Evolutionary conservation across 129 eudicot genomes (phyloP).

Genomic region (Smallanthus sonchifolius): DNA sequence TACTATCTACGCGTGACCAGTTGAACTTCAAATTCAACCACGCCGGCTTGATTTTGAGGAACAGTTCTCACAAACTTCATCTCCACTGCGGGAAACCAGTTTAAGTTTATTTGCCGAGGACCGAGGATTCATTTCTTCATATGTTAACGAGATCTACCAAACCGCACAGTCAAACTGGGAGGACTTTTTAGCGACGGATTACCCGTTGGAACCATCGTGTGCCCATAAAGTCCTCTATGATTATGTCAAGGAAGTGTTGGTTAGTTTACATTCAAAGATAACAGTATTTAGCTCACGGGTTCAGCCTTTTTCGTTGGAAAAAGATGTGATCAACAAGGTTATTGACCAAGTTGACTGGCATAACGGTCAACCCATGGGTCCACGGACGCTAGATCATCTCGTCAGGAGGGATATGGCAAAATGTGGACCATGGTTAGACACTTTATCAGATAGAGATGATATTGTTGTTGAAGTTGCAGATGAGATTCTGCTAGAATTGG

Average conservation of each 20-base stretch:
- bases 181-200: constrained; percentile 24
- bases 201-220: constrained; percentile 18
- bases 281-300: constrained; percentile 22
- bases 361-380: constrained; percentile 31
- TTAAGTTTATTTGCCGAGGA: constrained; percentile 25
- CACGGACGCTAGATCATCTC: constrained; percentile 48
- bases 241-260: constrained; percentile 48
- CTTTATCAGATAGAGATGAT: constrained; percentile 33
- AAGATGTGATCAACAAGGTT: constrained; percentile 42
- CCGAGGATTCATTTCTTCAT: constrained; percentile 27
- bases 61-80: constrained; percentile 17
- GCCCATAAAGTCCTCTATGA: constrained; percentile 48
- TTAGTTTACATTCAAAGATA: constrained; percentile 26
- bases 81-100: constrained; percentile 20
- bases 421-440: constrained; percentile 46
- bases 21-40: constrained; percentile 37
- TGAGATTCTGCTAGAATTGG: constrained; percentile 37
- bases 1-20: constrained; percentile 26
- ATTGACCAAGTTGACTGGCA: constrained; percentile 48
- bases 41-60: constrained; percentile 49
- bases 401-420: constrained; percentile 38
- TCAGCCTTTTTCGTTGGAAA: constrained; percentile 31
- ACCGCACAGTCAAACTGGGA: constrained; percentile 42
- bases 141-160: constrained; percentile 34
- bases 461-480: constrained; percentile 47